Evolutionary conservation across 176 grass and related monocot species (phyloP), one percentile per base, ranked within the genome.

Genomic region (Rhipidocladum racemiflorum): DNA sequence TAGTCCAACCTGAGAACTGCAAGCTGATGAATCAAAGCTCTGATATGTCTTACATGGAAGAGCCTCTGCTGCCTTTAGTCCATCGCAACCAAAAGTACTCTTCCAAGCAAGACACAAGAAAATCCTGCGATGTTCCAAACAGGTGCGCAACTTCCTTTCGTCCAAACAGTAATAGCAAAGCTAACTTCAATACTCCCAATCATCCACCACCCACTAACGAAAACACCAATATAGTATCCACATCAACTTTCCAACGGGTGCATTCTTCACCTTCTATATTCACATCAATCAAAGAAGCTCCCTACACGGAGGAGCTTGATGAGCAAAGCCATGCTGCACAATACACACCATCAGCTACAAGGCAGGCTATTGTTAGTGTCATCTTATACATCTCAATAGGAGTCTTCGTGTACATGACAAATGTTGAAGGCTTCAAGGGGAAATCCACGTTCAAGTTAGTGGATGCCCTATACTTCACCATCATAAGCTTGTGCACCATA

Each of bases 401-500:
- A 49, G 84, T 94, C 46, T 28, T 79, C 8, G 76, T 89, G 42
- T 94, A 91, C 83, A 81, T 89, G 74, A 72, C 82, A 81, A 94
- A 70, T 48, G 83, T 74, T 39, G 77, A 86, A 80, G 85, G 92
- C 70, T 94, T 94, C 76, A 83, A 91, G 51, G 86, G 92, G 42
- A 87, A 88, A 70, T 85, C 65, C 51, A 94, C 89, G 6, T 78
- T 76, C 54, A 76, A 77, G 62, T 79, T 89, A 66, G 89, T 94
- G 50, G 94, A 97, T 87, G 94, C 82, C 25, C 72, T 97, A 76
- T 97, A 94, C 70, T 97, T 93, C 87, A 85, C 85, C 57, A 91
- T 91, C 66, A 81, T 91, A 56, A 94, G 86, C 55, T 83, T 97
- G 74, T 93, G 84, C 81, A 94, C 94, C 39, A 85, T 94, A 54